Conservation (phyloP, 352 stramenopile genomes). For the Phytophthora sp. region DNA sequence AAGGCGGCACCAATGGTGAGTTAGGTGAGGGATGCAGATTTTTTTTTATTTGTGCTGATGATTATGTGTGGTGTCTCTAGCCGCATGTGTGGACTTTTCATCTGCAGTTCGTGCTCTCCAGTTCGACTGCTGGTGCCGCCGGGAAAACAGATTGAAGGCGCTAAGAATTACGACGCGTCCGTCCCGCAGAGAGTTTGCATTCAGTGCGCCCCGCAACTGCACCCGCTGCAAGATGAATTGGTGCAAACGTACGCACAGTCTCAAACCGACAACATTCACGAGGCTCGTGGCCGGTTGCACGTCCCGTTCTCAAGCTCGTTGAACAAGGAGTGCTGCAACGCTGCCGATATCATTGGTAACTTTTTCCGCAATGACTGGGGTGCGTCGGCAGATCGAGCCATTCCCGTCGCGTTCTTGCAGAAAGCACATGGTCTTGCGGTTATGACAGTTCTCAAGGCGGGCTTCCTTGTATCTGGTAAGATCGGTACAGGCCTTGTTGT, state of each 20-base stretch:
- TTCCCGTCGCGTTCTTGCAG: constrained; percentile 59
- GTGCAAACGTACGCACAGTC: constrained; percentile 47
- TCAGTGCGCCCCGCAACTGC: constrained; percentile 55
- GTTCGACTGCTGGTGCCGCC: constrained; percentile 52
- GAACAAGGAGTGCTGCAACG: constrained; percentile 63
- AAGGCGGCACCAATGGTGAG: constrained; percentile 59
- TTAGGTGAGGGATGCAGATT: neutral
- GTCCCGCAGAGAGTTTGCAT: constrained; percentile 64
- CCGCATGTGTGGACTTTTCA: constrained; percentile 40
- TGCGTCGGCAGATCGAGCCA: constrained; percentile 43
- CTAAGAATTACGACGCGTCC: constrained; percentile 57
- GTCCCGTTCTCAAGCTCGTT: constrained; percentile 51
- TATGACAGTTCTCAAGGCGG: constrained; percentile 59
- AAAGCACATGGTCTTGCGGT: constrained; percentile 58
- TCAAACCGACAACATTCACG: constrained; percentile 44
- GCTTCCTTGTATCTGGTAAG: constrained; percentile 67
- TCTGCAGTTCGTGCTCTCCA: constrained; percentile 66
- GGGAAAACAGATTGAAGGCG: constrained; percentile 45
- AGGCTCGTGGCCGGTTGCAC: constrained; percentile 41
- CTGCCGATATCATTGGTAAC: constrained; percentile 68
- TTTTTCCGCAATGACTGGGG: constrained; percentile 70
- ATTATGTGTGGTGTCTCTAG: constrained; percentile 17
- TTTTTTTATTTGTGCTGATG: constrained; percentile 1
- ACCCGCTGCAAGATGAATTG: constrained; percentile 56
- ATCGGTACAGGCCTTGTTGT: constrained; percentile 84